Base-by-base conservation (phyloP, 1,284 basidiomycete species). In the Sanguinoderma infundibulare region DNA sequence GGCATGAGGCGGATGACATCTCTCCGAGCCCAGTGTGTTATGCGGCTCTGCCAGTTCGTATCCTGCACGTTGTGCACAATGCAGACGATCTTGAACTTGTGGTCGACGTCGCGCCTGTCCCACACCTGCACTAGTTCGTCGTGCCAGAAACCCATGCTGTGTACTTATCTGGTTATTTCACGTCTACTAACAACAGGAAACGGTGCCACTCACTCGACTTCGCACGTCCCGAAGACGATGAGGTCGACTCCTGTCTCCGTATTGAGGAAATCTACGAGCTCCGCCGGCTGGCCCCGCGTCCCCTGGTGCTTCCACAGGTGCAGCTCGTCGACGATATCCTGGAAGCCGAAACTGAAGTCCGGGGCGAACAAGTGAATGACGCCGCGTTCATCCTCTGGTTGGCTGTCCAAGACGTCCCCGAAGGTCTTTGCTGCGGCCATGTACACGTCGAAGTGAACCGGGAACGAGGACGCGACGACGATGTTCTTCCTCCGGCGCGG, bases 11-110 rank as follows among this genome's bases (percentile, higher is more conserved):
- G 74, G 20, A 78, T 71, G 24, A 76, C 75, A 36, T 69, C 64
- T 44, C 76, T 67, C n/a, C 73, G 67, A n/a, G 76, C 65, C 76
- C 77, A 78, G 34, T 73, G 70, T 17, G 73, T 55, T 17, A 78
- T 77, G 14, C 65, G 53, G 0, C 47, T 53, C 46, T 78, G 77
- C 76, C 76, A 78, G 2, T 30, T 39, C 8, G 51, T 57, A 46
- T 78, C 76, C 44, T 63, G 58, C 8, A 71, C 64, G 59, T 78
- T 72, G 49, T 79, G 78, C 1, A 78, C 76, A 8, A 75, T 73
- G 63, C 77, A 78, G 17, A 75, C 73, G n/a, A 78, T 63, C 57
- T 74, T 69, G 63, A 79, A 79, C 58, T 78, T 79, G 59, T 74
- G 71, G 3, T 65, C 68, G 0, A 59, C 60, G n/a, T 72, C 70